Base-by-base conservation (phyloP, 108 stramenopile species). In the Stephanodiscus triporus region DNA sequence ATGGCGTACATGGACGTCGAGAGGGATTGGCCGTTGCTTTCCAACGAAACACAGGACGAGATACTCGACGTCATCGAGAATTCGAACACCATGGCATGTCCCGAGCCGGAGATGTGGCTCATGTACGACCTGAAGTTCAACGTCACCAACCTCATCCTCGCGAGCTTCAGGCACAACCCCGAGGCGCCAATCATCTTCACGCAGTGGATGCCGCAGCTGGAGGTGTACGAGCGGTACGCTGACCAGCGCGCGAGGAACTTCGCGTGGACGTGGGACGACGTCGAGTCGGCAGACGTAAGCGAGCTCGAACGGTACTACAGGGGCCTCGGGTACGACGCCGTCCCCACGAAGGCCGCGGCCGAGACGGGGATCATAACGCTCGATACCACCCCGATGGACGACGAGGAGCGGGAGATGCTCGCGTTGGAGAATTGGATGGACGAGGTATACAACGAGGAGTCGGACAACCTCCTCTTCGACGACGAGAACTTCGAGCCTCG, bases 371-470 rank as follows among this genome's bases (percentile, higher is more conserved):
- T 94, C 19, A 90, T 94, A 50, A 63, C 66, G 13, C 71, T 92
- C 17, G 93, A 89, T 59, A 77, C 77, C 26, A 78, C 86, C 7
- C 66, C 73, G 6, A 68, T 89, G 71, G 93, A 95, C 64, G 89
- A 91, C 64, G 91, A 95, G 63, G 93, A 95, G 67, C 77, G 89
- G 23, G 87, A 90, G 47, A 95, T 95, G 93, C 78, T 88, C 20
- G 90, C 89, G 20, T 86, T 92, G 68, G 87, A 91, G 55, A 85
- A 85, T 36, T 95, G 93, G 93, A 89, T 91, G 87, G 76, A 81
- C 27, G 93, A 95, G 54, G 93, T 95, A 2, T 95, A 91, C 84
- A 90, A 91, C 60, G 81, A 84, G n/a, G 93, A 94, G 65, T 73
- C 73, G 77, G 89, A 94, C 65, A 74, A 84, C 59, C 80, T 90